Conservation (phyloP, 495 filamentous ascomycete genomes). For the Xylaria venustula region DNA sequence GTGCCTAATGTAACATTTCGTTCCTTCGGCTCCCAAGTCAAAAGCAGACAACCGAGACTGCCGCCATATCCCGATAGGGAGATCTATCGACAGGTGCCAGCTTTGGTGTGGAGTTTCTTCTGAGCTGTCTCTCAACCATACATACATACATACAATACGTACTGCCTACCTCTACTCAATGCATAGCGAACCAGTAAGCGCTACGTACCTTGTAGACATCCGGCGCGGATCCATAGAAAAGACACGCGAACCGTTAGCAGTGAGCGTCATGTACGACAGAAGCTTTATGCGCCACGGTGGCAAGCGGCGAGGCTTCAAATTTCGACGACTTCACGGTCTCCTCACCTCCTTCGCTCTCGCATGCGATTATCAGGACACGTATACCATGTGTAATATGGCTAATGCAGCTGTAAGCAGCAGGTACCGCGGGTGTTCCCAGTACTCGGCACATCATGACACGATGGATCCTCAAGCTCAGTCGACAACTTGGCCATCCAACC, state of each 20-base stretch:
- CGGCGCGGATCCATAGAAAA: background rate
- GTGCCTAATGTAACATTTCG: too few species aligned
- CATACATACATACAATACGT: too few species aligned
- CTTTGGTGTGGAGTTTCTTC: constrained; percentile 1
- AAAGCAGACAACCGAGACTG: background rate
- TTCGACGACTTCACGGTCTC: background rate
- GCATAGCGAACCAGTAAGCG: background rate
- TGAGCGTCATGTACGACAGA: background rate
- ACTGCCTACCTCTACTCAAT: too few species aligned
- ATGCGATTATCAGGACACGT: background rate
- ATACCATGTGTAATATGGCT: background rate
- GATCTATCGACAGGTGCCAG: background rate
- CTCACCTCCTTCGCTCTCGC: background rate
- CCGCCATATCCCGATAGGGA: constrained; percentile 6
- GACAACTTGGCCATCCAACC: background rate
- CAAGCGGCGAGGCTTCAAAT: background rate
- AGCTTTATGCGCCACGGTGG: background rate
- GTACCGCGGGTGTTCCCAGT: background rate
- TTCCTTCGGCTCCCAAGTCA: too few species aligned
- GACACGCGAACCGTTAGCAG: background rate
- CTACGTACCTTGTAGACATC: background rate
- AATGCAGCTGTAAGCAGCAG: background rate
- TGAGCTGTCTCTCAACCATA: background rate
- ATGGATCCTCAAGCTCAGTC: background rate
- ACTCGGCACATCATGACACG: background rate